These are phyloP conservation scores for Penicillium sp. DNA, from an alignment of 2,329 filamentous ascomycete species.

Conservation along the genomic window DNA sequence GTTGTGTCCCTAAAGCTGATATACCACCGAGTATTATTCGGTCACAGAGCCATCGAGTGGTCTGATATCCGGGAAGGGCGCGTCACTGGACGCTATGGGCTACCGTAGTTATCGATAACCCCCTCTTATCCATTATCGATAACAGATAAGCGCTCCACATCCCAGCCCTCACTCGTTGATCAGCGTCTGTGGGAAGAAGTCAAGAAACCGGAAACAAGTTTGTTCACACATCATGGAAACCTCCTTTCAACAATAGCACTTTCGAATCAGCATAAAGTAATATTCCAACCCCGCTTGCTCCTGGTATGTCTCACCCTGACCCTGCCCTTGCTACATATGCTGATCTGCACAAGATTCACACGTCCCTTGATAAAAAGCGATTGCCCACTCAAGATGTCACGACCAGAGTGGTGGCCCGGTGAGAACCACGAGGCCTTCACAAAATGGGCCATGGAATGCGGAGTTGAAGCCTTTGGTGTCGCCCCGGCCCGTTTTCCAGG, in stretches of 20 bases:
- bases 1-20: conserved; percentile 18
- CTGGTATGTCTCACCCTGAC: neutral
- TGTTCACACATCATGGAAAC: neutral
- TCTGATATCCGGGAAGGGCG: conserved; percentile 28
- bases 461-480: conserved; percentile 72
- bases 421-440: conserved; percentile 61
- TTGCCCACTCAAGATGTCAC: conserved; percentile 29
- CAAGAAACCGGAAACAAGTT: neutral
- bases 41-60: conserved; percentile 13
- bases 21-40: neutral
- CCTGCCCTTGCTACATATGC: conserved; percentile 7
- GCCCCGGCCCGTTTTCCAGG: conserved; percentile 70
- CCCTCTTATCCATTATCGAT: conserved; percentile 31
- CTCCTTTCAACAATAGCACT: neutral
- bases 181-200: neutral
- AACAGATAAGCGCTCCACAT: conserved; percentile 17
- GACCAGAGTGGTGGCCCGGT: conserved; percentile 42
- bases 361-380: neutral
- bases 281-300: neutral
- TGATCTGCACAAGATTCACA: conserved; percentile 9
- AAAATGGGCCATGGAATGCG: conserved; percentile 69
- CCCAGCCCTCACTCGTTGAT: conserved; percentile 7
- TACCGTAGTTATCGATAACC: conserved; percentile 20
- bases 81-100: conserved; percentile 7
- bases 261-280: neutral